Evolutionary conservation across 139 green algal species (phyloP), one percentile per base, ranked within the genome.

Genomic region (Picochlorum costavermella): DNA sequence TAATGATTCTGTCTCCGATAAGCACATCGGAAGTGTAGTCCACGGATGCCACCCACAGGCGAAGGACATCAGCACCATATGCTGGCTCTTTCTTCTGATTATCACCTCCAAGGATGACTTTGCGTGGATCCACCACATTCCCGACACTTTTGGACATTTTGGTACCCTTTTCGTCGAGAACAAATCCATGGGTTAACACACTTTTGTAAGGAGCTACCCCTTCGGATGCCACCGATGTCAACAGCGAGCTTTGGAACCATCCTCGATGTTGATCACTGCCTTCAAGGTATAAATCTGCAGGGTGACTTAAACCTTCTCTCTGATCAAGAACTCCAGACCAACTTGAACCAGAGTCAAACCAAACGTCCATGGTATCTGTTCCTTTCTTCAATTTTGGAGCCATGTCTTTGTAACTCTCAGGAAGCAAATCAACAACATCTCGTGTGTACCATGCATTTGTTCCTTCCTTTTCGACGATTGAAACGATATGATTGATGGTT

Each of bases 331-430:
- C 89, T 8, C 82, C 91, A 44, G 89, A 87, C 92, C 92, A 98
- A 76, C 77, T 90, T 73, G 65, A 83, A 70, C 94, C 94, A 43
- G 81, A 94, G 77, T 99, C 94, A 77, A 99, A 98, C 94, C 94
- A 98, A 36, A 99, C 94, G 63, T 99, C 94, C 94, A 99, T 98
- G 6, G 94, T 99, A 75, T 99, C 94, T 75, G 89, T 84, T 28
- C 91, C 92, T 69, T 91, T 88, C 17, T 50, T 61, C 28, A 90
- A 79, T 37, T 66, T 31, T 20, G 61, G 37, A 16, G 89, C 89
- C 65, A 84, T 44, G 59, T 75, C 68, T 16, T 17, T 14, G 25
- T 88, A 68, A 6, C 51, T 48, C 26, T 83, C 69, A 1, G 94
- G 94, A 69, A 99, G 86, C 72, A 99, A 84, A 33, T 96, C 83